Percentiles rank a stretch among this genome's conserved stretches.
phyloP scores from a whole-genome alignment of 495 filamentous ascomycete genomes.

The Penicillium paradoxum region DNA sequence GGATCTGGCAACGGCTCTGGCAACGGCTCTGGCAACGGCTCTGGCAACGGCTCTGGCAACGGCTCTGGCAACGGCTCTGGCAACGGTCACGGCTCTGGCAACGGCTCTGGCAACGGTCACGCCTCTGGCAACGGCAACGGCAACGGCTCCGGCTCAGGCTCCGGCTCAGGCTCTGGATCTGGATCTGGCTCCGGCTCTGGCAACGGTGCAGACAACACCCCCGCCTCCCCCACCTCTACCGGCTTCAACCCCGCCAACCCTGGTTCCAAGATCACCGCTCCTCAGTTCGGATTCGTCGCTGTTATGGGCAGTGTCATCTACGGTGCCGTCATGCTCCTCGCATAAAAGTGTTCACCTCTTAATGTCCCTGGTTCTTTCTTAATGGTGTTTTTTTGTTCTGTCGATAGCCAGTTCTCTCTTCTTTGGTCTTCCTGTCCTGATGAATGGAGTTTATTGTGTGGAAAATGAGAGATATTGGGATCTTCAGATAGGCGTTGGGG shows the following conservation, averaged over 20 bases:
- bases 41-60: neutral
- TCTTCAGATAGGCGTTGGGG: conserved; percentile 11
- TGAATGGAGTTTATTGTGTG: neutral
- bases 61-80: neutral
- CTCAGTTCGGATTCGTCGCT: conserved; percentile 21
- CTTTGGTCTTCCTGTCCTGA: neutral
- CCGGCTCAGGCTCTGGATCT: conserved; percentile 7
- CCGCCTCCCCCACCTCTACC: conserved; percentile 21
- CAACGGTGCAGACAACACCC: neutral
- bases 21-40: neutral
- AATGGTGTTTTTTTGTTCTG: conserved; percentile 10
- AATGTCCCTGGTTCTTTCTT: conserved; percentile 4
- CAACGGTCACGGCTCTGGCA: neutral
- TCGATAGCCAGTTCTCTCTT: neutral
- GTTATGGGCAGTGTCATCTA: conserved; percentile 27
- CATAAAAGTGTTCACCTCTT: conserved; percentile 14
- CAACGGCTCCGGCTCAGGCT: neutral
- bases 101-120: neutral
- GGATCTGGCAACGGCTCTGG: conserved; percentile 7
- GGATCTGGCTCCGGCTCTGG: conserved; percentile 4
- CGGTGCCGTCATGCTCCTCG: conserved; percentile 24
- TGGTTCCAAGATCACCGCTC: conserved; percentile 28
- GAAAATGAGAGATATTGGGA: neutral
- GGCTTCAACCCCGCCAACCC: conserved; percentile 26
- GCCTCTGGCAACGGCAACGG: neutral